Conservation (phyloP, 192 early-diverging fungal species). For the Radiomyces spectabilis region DNA sequence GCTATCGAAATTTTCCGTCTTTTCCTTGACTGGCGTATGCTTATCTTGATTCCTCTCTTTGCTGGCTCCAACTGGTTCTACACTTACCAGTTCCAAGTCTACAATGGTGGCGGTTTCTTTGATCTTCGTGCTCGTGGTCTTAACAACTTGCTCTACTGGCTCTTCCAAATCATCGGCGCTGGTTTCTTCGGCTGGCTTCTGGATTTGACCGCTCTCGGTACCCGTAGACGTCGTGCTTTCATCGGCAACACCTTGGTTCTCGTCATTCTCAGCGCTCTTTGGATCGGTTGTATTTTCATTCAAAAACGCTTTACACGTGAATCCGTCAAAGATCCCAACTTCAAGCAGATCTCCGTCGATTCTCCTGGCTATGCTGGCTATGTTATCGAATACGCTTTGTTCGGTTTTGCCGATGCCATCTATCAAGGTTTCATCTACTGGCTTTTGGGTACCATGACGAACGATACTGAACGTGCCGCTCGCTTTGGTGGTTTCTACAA, state of each 20-base stretch:
- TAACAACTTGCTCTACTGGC: constrained; percentile 75
- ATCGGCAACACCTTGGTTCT: constrained; percentile 46
- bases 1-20: constrained; percentile 42
- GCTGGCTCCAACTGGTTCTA: constrained; percentile 75
- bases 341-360: constrained; percentile 8
- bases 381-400: constrained; percentile 64
- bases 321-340: constrained; percentile 8
- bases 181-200: constrained; percentile 56
- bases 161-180: constrained; percentile 65
- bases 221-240: constrained; percentile 56
- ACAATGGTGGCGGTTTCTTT: constrained; percentile 59
- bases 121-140: constrained; percentile 64
- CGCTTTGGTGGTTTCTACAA: constrained; percentile 87
- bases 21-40: constrained; percentile 48
- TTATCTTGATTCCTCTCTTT: constrained; percentile 23
- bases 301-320: constrained; percentile 46
- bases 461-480: constrained; percentile 65
- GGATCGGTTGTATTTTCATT: constrained; percentile 55
- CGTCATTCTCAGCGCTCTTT: constrained; percentile 47
- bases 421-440: constrained; percentile 82
- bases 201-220: constrained; percentile 45
- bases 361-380: constrained; percentile 42
- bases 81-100: constrained; percentile 61
- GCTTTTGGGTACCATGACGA: constrained; percentile 80
- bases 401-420: constrained; percentile 74